Conservation (phyloP, 352 stramenopile species). For the Stramenopiles sp. region DNA sequence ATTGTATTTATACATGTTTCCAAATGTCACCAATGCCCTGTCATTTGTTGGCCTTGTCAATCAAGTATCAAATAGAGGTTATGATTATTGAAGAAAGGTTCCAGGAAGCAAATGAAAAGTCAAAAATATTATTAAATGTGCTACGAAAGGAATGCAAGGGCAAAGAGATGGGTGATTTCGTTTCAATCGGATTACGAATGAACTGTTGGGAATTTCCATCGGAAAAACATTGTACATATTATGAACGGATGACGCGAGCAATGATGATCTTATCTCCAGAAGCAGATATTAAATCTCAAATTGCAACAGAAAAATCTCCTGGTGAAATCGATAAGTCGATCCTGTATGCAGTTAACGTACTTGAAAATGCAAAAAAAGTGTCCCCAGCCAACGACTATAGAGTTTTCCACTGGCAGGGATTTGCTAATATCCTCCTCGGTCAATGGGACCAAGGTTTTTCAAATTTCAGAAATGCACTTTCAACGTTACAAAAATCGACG, state of each 20-base stretch:
- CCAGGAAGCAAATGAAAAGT: background rate
- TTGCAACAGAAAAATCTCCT: background rate
- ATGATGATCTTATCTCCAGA: background rate
- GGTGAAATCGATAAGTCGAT: background rate
- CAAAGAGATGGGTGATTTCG: background rate
- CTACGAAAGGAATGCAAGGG: background rate
- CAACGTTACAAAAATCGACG: too few relatives aligned
- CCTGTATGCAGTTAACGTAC: background rate
- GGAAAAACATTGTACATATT: background rate
- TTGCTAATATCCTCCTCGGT: background rate
- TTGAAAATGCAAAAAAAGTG: background rate
- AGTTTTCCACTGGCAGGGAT: background rate
- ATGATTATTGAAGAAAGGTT: background rate
- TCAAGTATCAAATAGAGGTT: background rate
- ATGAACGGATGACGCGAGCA: background rate
- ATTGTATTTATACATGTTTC: background rate
- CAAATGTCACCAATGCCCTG: background rate
- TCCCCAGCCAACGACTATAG: background rate
- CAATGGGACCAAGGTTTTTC: background rate
- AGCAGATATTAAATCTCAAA: background rate
- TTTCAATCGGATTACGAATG: background rate
- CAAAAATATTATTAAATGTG: background rate
- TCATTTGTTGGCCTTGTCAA: background rate
- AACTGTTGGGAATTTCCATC: background rate
- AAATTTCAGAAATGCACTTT: background rate